Evolutionary conservation across 1,284 basidiomycete species (phyloP).

Genomic region (Austroboletus niveus): DNA sequence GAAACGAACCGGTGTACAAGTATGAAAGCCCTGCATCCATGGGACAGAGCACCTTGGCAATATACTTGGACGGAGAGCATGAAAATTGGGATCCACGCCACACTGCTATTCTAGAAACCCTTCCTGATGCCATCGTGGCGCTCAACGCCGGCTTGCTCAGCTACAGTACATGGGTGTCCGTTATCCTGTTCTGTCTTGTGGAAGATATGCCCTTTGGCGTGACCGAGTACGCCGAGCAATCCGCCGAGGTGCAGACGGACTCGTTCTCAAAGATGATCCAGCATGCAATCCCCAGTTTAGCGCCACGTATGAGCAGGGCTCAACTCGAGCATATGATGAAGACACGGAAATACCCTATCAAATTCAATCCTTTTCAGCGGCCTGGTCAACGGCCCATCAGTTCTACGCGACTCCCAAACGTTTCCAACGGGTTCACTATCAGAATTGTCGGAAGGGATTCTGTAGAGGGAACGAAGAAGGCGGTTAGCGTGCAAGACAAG

Average conservation of each 20-base stretch:
- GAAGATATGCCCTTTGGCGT: conserved; percentile 37
- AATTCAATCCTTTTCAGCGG: conserved; percentile 39
- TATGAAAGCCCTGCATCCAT: conserved; percentile 37
- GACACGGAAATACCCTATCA: conserved; percentile 32
- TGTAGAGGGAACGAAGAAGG: conserved; percentile 2
- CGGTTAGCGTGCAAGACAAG: background rate
- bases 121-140: conserved; percentile 38
- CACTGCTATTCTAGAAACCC: conserved; percentile 11
- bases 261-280: conserved; percentile 29
- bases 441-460: conserved; percentile 27
- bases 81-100: conserved; percentile 34
- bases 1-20: conserved; percentile 31
- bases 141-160: conserved; percentile 39
- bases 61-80: conserved; percentile 34
- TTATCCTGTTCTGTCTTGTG: conserved; percentile 31
- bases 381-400: conserved; percentile 37
- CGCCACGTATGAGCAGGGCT: conserved; percentile 20
- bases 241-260: conserved; percentile 33
- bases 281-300: conserved; percentile 22
- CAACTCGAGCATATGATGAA: conserved; percentile 25
- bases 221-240: conserved; percentile 44
- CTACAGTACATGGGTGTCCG: conserved; percentile 36
- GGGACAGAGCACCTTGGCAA: conserved; percentile 31
- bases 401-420: conserved; percentile 33
- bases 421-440: conserved; percentile 40